phyloP scores from a whole-genome alignment of 768 basidiomycete genomes.

The Lactifluus piperatus region DNA sequence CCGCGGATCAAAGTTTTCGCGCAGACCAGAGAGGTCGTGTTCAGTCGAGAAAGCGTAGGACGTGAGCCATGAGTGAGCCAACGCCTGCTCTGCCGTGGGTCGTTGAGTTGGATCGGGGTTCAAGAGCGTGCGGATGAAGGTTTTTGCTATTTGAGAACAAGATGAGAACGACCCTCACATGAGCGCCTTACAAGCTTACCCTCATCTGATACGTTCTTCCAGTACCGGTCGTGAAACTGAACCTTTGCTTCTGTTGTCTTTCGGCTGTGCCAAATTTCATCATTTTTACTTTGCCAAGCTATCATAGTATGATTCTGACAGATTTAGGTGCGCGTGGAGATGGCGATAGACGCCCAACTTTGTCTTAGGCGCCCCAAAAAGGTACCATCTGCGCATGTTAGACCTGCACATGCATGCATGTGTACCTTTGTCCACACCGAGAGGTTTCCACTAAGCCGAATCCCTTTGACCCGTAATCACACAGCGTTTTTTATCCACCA shows the following conservation, averaged over 20 bases:
- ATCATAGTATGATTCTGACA: too few species aligned
- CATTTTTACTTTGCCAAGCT: too few species aligned
- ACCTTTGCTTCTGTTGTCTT: conserved; percentile 84
- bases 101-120: conserved; percentile 62
- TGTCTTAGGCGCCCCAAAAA: too few species aligned
- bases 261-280: conserved; percentile 58
- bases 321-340: too few species aligned
- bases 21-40: conserved; percentile 70
- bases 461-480: too few species aligned
- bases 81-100: conserved; percentile 65
- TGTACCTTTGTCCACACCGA: too few species aligned
- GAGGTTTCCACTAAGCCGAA: too few species aligned
- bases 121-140: conserved; percentile 68
- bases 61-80: conserved; percentile 70
- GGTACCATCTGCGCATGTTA: too few species aligned
- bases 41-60: conserved; percentile 55
- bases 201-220: conserved; percentile 78
- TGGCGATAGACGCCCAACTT: too few species aligned
- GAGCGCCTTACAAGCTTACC: conserved; percentile 36
- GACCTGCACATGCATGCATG: too few species aligned
- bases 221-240: conserved; percentile 90
- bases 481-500: too few species aligned
- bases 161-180: neutral
- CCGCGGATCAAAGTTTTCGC: conserved; percentile 73
- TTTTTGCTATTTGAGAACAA: conserved; percentile 49